phyloP scores from a whole-genome alignment of 2,329 filamentous ascomycete species.

The Furcasterigmium furcatum region DNA sequence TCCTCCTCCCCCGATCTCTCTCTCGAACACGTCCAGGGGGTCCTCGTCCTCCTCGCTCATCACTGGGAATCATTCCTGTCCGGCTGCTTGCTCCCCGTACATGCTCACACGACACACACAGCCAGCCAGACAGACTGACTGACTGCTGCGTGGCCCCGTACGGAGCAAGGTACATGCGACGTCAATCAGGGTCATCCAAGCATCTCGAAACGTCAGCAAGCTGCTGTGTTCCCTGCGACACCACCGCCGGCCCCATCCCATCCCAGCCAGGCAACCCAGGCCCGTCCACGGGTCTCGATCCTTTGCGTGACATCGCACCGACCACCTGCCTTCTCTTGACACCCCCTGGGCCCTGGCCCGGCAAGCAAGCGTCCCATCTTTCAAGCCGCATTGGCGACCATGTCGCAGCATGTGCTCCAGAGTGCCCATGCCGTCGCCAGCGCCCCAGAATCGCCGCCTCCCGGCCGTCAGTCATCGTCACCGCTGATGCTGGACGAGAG shows the following conservation, averaged over 20 bases:
- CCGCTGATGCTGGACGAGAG: slow-evolving; percentile 33
- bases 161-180: slow-evolving; percentile 34
- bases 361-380: slow-evolving; percentile 7
- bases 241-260: neutral
- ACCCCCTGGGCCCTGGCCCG: too few species aligned
- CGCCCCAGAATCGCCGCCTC: slow-evolving; percentile 10
- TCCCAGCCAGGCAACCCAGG: too few species aligned
- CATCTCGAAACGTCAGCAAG: slow-evolving; percentile 28
- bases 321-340: neutral
- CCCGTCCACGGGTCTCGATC: too few species aligned
- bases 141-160: too few species aligned
- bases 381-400: slow-evolving; percentile 39
- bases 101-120: too few species aligned
- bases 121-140: too few species aligned
- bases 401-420: slow-evolving; percentile 51
- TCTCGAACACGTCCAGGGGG: too few species aligned
- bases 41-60: too few species aligned
- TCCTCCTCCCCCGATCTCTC: too few species aligned
- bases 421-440: slow-evolving; percentile 27
- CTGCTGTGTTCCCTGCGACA: slow-evolving; percentile 14
- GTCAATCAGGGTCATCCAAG: slow-evolving; percentile 41
- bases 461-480: slow-evolving; percentile 12
- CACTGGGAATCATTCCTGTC: too few species aligned
- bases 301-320: neutral
- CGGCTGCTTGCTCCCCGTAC: too few species aligned